A percentile compares a stretch with the other conserved stretches of the same genome.
Evolutionary conservation across 2,329 filamentous ascomycete species (phyloP).

Genomic region (Acrocalymma vagum): DNA sequence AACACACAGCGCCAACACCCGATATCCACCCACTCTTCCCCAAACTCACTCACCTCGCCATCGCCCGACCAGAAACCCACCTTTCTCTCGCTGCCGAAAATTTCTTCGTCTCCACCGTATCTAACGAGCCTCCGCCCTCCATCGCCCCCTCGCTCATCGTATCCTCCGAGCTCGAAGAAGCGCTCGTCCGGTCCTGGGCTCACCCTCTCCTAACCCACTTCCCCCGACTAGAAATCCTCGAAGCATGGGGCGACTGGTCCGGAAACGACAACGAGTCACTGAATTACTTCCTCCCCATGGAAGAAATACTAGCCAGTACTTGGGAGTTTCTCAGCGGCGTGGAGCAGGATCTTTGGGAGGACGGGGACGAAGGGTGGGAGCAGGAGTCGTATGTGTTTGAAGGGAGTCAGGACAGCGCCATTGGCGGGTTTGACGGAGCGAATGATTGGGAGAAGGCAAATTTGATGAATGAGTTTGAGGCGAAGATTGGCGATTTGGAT

Average conservation of each 20-base stretch:
- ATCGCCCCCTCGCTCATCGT: constrained; percentile 9
- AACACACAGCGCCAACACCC: background rate
- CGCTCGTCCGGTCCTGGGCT: constrained; percentile 37
- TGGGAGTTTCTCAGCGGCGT: constrained; percentile 46
- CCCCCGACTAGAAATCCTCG: constrained; percentile 38
- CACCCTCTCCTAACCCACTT: constrained; percentile 34
- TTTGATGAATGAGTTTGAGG: constrained; percentile 24
- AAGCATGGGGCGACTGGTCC: constrained; percentile 43
- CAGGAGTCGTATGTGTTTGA: constrained; percentile 9
- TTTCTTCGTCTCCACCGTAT: constrained; percentile 21
- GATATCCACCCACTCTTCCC: constrained; percentile 28
- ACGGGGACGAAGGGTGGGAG: constrained; percentile 25
- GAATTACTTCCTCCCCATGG: constrained; percentile 40
- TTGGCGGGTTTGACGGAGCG: constrained; percentile 8
- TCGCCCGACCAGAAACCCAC: constrained; percentile 35
- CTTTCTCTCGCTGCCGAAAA: constrained; percentile 27
- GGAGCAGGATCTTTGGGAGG: constrained; percentile 44
- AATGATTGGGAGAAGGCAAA: constrained; percentile 33
- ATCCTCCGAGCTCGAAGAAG: constrained; percentile 32
- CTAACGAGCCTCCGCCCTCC: constrained; percentile 8
- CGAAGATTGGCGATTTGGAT: too few species aligned
- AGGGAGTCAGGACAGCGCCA: constrained; percentile 12
- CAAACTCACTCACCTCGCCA: constrained; percentile 33
- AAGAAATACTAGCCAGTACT: constrained; percentile 36
- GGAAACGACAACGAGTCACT: constrained; percentile 38